Conservation (phyloP, 148 eudicot genomes). For the Cornus controversa region DNA sequence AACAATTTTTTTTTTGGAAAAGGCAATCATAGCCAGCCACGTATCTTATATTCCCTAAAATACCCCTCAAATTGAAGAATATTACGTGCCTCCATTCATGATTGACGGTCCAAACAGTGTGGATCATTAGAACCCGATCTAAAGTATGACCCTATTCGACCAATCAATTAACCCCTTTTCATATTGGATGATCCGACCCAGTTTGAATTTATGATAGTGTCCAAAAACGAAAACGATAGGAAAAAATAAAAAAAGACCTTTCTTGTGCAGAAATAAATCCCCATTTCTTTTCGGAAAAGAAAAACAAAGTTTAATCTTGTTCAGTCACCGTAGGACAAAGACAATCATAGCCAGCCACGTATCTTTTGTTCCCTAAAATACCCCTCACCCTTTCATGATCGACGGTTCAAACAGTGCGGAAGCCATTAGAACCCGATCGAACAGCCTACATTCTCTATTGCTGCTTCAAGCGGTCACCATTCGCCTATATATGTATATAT, state of each 20-base stretch:
- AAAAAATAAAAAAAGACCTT: background rate
- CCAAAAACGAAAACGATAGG: too few species aligned
- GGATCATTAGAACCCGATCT: background rate
- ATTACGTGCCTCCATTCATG: background rate
- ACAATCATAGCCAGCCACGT: conserved; percentile 6
- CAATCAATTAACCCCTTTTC: too few species aligned
- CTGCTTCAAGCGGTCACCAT: too few species aligned
- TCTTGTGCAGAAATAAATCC: background rate
- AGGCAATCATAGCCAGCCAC: conserved; percentile 1
- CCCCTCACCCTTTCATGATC: background rate
- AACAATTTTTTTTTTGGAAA: background rate
- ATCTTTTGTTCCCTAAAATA: background rate
- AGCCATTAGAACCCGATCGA: background rate
- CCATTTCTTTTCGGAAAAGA: conserved; percentile 17
- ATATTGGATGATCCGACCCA: too few species aligned
- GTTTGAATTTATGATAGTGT: too few species aligned
- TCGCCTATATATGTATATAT: too few species aligned
- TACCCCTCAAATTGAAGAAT: too few species aligned
- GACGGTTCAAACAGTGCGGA: background rate
- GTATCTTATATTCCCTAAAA: background rate
- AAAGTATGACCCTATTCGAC: too few species aligned
- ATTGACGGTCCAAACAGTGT: conserved; percentile 4
- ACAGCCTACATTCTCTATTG: conserved; percentile 4
- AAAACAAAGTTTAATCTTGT: background rate
- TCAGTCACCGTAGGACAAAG: background rate